A percentile compares a stretch with the other conserved stretches of the same genome.
These are phyloP conservation scores for Ochromonas danica DNA, from an alignment of 108 stramenopile genomes.

Conservation along the genomic window DNA sequence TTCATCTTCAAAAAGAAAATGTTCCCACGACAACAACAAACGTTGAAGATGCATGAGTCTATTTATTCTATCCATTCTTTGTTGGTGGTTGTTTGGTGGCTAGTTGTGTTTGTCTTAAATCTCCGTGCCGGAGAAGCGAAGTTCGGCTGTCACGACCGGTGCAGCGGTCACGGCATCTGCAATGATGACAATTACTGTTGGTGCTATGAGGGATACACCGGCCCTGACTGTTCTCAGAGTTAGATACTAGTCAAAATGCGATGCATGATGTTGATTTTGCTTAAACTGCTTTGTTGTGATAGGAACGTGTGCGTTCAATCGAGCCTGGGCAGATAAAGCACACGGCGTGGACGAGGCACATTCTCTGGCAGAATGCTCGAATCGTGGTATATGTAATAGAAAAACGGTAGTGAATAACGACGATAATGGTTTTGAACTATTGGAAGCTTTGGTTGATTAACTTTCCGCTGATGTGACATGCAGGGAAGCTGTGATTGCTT, in stretches of 20 bases:
- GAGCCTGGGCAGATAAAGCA: not conserved
- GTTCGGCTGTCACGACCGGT: no score
- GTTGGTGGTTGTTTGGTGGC: no score
- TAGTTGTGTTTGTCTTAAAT: no score
- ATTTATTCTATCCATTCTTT: no score
- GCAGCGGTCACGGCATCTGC: not conserved
- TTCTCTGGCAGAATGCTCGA: not conserved
- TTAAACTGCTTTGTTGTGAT: not conserved
- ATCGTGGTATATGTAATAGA: not conserved
- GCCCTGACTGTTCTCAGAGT: not conserved
- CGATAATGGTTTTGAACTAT: not conserved
- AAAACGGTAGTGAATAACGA: slow-evolving; percentile 7
- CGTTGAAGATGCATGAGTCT: no score
- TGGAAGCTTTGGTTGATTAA: not conserved
- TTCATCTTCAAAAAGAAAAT: no score
- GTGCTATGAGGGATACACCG: not conserved
- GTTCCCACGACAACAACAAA: no score
- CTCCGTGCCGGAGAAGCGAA: no score
- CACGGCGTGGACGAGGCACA: not conserved
- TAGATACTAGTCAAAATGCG: not conserved
- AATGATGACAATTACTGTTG: not conserved
- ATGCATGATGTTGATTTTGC: not conserved
- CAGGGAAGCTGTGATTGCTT: not conserved
- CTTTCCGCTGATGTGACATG: not conserved
- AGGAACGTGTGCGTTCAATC: not conserved